phyloP scores from a whole-genome alignment of 2,329 filamentous ascomycete species.

The Xylaria sp. region DNA sequence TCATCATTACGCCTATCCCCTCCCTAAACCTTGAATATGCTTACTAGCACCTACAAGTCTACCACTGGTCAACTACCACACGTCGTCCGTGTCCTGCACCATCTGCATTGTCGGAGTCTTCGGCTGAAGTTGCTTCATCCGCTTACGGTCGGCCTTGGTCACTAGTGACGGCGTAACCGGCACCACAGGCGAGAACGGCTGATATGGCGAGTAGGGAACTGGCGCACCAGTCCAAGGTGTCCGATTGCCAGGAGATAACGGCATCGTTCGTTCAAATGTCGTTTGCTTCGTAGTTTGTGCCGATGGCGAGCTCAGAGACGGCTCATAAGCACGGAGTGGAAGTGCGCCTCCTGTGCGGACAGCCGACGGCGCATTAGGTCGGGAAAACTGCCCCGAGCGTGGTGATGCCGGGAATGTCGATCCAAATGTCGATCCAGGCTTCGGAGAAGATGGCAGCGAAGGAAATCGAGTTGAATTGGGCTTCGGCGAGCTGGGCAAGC shows the following conservation, averaged over 20 bases:
- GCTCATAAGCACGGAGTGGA: constrained; percentile 70
- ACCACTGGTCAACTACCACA: constrained; percentile 61
- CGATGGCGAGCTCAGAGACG: constrained; percentile 62
- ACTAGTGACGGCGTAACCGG: constrained; percentile 81
- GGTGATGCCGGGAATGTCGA: constrained; percentile 55
- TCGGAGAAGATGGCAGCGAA: constrained; percentile 51
- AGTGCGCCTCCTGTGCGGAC: constrained; percentile 66
- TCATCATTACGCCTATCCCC: constrained; percentile 19
- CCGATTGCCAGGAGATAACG: constrained; percentile 66
- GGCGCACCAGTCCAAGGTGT: constrained; percentile 71
- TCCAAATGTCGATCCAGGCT: constrained; percentile 47
- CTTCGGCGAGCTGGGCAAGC: constrained; percentile 59
- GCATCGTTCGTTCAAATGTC: constrained; percentile 67
- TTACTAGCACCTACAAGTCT: not conserved
- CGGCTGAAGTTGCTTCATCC: constrained; percentile 70
- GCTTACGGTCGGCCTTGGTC: constrained; percentile 75
- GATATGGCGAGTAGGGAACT: constrained; percentile 80
- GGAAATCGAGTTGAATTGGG: constrained; percentile 51
- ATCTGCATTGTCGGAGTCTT: constrained; percentile 71
- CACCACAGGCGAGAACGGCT: constrained; percentile 79
- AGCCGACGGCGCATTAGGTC: constrained; percentile 62
- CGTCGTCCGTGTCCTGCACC: constrained; percentile 69
- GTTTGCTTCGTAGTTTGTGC: constrained; percentile 69
- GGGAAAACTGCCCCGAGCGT: constrained; percentile 61
- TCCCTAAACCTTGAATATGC: not conserved